These are phyloP conservation scores for Aspergillus ustus DNA, from an alignment of 2,329 filamentous ascomycete genomes.

Conservation along the genomic window DNA sequence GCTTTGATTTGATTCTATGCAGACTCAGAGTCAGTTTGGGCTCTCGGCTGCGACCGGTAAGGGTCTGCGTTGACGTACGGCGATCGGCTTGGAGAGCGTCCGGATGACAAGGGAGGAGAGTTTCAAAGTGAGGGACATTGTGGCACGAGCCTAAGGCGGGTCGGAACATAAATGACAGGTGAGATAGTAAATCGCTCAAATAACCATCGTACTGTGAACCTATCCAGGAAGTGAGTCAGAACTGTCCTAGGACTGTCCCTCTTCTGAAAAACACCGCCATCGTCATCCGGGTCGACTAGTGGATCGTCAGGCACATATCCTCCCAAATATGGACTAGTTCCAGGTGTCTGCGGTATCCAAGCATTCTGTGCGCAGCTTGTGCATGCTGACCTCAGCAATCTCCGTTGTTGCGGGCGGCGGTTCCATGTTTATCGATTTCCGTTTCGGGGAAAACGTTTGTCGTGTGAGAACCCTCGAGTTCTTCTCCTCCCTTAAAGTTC, in stretches of 20 bases:
- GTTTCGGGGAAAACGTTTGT: constrained; percentile 35
- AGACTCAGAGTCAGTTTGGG: constrained; percentile 28
- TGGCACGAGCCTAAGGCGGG: constrained; percentile 9
- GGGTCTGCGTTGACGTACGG: constrained; percentile 51
- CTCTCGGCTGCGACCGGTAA: constrained; percentile 4
- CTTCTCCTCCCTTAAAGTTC: constrained; percentile 27
- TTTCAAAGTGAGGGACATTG: constrained; percentile 69
- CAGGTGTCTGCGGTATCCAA: constrained; percentile 16
- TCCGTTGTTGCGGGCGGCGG: constrained; percentile 32
- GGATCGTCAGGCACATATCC: constrained; percentile 20
- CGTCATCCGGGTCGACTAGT: constrained; percentile 15
- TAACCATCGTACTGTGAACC: neutral
- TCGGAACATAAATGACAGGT: neutral
- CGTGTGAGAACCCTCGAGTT: constrained; percentile 28
- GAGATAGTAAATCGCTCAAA: neutral
- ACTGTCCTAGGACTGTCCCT: neutral
- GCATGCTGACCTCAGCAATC: constrained; percentile 30
- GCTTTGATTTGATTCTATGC: constrained; percentile 69
- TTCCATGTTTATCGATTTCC: constrained; percentile 47
- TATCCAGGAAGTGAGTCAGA: neutral
- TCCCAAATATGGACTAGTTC: constrained; percentile 4
- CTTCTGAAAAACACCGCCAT: constrained; percentile 4
- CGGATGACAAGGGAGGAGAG: constrained; percentile 67
- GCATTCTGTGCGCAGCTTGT: constrained; percentile 21
- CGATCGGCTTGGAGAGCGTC: constrained; percentile 70